These are phyloP conservation scores for Dactylellina parvicollis DNA, from an alignment of 2,329 filamentous ascomycete genomes.

Conservation along the genomic window DNA sequence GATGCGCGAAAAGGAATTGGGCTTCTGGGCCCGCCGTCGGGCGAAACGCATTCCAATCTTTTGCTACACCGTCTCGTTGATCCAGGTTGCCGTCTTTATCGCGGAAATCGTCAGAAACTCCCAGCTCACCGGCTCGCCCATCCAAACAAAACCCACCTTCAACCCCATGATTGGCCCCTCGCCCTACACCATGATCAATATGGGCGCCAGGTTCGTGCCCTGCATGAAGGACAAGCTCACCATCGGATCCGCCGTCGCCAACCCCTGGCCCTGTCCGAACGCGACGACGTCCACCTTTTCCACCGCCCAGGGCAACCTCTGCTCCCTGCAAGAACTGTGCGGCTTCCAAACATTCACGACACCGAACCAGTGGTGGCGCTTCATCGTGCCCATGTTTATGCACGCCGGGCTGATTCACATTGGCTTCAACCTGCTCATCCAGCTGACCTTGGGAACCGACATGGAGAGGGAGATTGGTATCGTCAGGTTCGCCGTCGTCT, in stretches of 20 bases:
- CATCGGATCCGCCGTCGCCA: slow-evolving; percentile 68
- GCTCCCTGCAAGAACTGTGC: slow-evolving; percentile 81
- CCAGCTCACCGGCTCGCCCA: slow-evolving; percentile 63
- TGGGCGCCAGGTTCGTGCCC: slow-evolving; percentile 90
- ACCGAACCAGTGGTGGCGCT: slow-evolving; percentile 96
- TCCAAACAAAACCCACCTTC: slow-evolving; percentile 79
- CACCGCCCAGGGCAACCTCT: slow-evolving; percentile 64
- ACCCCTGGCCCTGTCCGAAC: slow-evolving; percentile 83
- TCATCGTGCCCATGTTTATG: slow-evolving; percentile 94
- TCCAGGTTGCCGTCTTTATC: slow-evolving; percentile 87
- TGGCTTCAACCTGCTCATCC: slow-evolving; percentile 90
- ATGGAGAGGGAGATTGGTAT: slow-evolving; percentile 92
- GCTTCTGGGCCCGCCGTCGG: slow-evolving; percentile 36
- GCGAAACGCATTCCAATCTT: slow-evolving; percentile 41
- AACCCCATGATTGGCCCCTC: slow-evolving; percentile 98
- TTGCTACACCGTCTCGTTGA: slow-evolving; percentile 77
- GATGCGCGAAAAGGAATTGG: slow-evolving; percentile 39
- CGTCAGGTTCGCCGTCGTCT: slow-evolving; percentile 87
- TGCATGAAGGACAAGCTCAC: slow-evolving; percentile 88
- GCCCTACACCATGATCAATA: slow-evolving; percentile 88
- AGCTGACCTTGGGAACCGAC: slow-evolving; percentile 87
- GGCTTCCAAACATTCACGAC: slow-evolving; percentile 73
- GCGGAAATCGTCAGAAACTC: slow-evolving; percentile 86
- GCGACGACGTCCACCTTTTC: slow-evolving; percentile 70
- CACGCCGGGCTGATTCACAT: slow-evolving; percentile 95